phyloP scores from a whole-genome alignment of 1,284 basidiomycete genomes.

The Pisolithus thermaeus region DNA sequence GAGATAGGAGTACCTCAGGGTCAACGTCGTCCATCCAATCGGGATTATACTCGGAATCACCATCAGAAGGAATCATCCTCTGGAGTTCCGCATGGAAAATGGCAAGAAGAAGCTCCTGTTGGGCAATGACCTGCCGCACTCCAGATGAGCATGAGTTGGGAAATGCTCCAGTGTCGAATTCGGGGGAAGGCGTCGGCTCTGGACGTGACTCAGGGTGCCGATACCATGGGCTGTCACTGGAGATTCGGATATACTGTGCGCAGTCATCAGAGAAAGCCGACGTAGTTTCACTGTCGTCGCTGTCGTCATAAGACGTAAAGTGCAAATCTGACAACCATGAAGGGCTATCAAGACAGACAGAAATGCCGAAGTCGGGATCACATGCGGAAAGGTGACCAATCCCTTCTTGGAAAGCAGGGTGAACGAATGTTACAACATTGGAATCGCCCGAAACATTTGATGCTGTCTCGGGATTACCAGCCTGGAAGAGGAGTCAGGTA shows the following conservation, averaged over 20 bases:
- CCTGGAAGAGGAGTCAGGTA: conserved; percentile 8
- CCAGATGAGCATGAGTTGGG: conserved; percentile 26
- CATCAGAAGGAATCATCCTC: conserved; percentile 14
- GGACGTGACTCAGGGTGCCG: conserved; percentile 15
- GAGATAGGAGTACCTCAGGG: conserved; percentile 23
- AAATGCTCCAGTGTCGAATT: conserved; percentile 14
- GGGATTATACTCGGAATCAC: conserved; percentile 14
- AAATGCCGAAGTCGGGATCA: conserved; percentile 14
- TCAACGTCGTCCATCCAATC: conserved; percentile 25
- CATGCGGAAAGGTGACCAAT: conserved; percentile 15
- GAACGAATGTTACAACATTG: conserved; percentile 11
- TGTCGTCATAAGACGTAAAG: conserved; percentile 12
- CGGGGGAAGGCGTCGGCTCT: conserved; percentile 16
- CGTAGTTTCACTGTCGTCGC: conserved; percentile 16
- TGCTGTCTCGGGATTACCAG: conserved; percentile 5
- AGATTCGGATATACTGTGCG: conserved; percentile 25
- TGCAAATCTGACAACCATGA: conserved; percentile 19
- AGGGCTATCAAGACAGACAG: conserved; percentile 11
- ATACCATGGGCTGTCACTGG: conserved; percentile 29
- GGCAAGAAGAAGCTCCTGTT: conserved; percentile 26
- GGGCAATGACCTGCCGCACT: conserved; percentile 26
- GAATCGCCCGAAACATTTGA: conserved; percentile 1
- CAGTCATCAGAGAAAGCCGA: conserved; percentile 15
- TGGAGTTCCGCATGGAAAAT: conserved; percentile 26
- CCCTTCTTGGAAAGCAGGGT: conserved; percentile 16